Base-by-base conservation (phyloP, 768 basidiomycete species). In the Tylopilus sp. region DNA sequence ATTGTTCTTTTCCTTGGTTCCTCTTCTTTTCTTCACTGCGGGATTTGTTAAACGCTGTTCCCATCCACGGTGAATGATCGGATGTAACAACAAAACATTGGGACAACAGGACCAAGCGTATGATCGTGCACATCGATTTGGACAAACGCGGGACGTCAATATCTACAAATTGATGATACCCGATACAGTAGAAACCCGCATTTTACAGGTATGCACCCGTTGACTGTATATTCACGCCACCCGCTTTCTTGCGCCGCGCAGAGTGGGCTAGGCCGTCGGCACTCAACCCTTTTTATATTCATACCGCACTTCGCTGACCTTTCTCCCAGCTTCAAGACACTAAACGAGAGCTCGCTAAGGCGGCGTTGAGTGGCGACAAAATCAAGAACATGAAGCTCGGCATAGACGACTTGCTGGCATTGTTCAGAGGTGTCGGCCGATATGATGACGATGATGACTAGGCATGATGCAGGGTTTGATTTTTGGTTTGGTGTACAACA, bases 151-250 rank as follows among this genome's bases (percentile, higher is more conserved):
- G 23, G 80, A 87, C 54, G 95, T 97, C 36, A 82, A 87, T 62
- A 95, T 93, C 56, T 90, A 83, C 75, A 93, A 93, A 70, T 79
- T 98, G 26, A 91, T 86, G 59, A 86, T 98, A 49, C 83, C 86
- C 38, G 75, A 82, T 23, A 93, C 91, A 2, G 89, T 97, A 8
- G 94, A 95, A 62, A 83, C 91, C 61, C 84, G 94, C 42, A 92
- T 95, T 55, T 72, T 95, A 30, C 73, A 72, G 59, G 88, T 89
- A 43, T 39, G 73, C 57, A 35, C 30, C 30, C 21, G 30, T 45
- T 12, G 6, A 8, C 22, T 17, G 31, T 13, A 15, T 31, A 4
- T 13, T 12, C 6, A 28, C 26, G 26, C 26, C 26, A 6, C 25
- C 25, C 4, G 25, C 8, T 7, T 10, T 31, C 31, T 15, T 31